These are phyloP conservation scores for Suillus paluster DNA, from an alignment of 768 basidiomycete genomes.

Conservation along the genomic window DNA sequence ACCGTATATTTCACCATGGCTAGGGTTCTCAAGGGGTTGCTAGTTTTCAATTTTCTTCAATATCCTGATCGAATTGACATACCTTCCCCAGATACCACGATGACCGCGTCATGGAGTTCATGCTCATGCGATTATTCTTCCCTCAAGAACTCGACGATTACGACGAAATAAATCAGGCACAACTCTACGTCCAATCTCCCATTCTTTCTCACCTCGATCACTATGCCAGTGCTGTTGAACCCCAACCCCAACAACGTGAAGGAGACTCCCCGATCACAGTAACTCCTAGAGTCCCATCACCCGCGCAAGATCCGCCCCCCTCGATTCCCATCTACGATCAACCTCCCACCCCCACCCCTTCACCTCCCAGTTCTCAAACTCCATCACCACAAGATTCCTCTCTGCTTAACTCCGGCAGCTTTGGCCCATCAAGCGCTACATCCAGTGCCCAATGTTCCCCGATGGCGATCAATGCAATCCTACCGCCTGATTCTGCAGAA, in stretches of 20 bases:
- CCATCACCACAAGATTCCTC: constrained; percentile 33
- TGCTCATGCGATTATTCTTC: constrained; percentile 70
- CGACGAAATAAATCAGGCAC: constrained; percentile 6
- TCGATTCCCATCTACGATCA: constrained; percentile 9
- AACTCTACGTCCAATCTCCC: constrained; percentile 5
- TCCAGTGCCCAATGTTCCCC: constrained; percentile 25
- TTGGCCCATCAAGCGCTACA: constrained; percentile 13
- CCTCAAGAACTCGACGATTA: constrained; percentile 49
- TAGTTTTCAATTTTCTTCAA: constrained; percentile 29
- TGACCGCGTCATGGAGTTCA: constrained; percentile 69
- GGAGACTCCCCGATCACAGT: neutral
- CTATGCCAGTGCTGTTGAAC: neutral
- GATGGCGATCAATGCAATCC: constrained; percentile 21
- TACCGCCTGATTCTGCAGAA: constrained; percentile 26
- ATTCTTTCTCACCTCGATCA: constrained; percentile 7
- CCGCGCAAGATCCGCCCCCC: constrained; percentile 8
- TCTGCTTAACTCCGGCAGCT: constrained; percentile 10
- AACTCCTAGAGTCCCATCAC: constrained; percentile 1
- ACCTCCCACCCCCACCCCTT: constrained; percentile 31
- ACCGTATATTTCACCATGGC: constrained; percentile 81
- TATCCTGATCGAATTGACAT: constrained; percentile 6
- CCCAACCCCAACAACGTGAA: neutral
- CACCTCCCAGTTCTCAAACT: constrained; percentile 30
- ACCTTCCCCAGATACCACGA: constrained; percentile 55
- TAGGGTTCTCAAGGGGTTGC: constrained; percentile 57